phyloP scores from a whole-genome alignment of 2,329 filamentous ascomycete genomes.

The Aspergillus brasiliensis region DNA sequence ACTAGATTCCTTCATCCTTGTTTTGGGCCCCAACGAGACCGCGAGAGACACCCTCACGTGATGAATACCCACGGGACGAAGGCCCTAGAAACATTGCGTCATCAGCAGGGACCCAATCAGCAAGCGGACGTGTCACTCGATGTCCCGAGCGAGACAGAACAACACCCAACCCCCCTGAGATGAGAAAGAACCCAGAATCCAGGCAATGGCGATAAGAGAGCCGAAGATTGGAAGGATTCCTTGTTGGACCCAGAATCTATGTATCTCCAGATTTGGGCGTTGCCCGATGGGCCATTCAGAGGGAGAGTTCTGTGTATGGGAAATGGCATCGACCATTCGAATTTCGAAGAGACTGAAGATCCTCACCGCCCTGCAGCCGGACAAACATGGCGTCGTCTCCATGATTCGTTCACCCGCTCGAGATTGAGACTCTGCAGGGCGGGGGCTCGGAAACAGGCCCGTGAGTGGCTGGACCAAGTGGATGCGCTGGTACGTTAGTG shows the following conservation, averaged over 20 bases:
- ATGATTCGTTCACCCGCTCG: slow-evolving; percentile 13
- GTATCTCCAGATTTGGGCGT: slow-evolving; percentile 4
- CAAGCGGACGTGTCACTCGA: slow-evolving; percentile 10
- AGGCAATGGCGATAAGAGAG: not conserved
- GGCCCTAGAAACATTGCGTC: slow-evolving; percentile 21
- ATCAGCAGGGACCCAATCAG: slow-evolving; percentile 21
- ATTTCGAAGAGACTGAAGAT: not conserved
- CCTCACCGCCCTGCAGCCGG: slow-evolving; percentile 16
- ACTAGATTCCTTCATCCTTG: slow-evolving; percentile 2
- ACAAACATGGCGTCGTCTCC: slow-evolving; percentile 4
- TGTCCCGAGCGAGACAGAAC: slow-evolving; percentile 11
- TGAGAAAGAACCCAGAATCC: not conserved
- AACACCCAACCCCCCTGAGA: slow-evolving; percentile 12
- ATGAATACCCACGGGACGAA: slow-evolving; percentile 12
- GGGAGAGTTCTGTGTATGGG: no score
- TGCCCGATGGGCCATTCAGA: not conserved
- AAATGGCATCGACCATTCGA: slow-evolving; percentile 3
- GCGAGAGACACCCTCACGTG: slow-evolving; percentile 17
- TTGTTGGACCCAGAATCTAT: slow-evolving; percentile 1
- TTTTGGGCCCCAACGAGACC: slow-evolving; percentile 11
- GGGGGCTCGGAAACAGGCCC: slow-evolving; percentile 11
- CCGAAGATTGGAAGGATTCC: slow-evolving; percentile 1
- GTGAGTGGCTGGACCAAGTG: slow-evolving; percentile 22
- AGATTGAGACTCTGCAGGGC: slow-evolving; percentile 7
- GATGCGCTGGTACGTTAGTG: slow-evolving; percentile 9